Base-by-base conservation (phyloP, 768 basidiomycete genomes). In the Pleurotus tuoliensis region DNA sequence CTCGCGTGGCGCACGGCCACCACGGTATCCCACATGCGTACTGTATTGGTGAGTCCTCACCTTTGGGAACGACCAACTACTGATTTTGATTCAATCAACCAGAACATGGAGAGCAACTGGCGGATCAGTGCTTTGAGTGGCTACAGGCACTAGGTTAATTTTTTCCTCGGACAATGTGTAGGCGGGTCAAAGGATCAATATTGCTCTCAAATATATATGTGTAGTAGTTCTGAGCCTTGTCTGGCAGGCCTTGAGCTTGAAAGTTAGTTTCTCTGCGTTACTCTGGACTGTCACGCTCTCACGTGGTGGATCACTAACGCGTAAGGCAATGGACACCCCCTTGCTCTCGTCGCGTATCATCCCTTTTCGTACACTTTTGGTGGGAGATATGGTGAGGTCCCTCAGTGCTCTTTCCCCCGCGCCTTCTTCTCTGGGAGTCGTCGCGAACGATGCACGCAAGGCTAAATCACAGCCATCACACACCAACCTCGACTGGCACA, bases 1-100 rank as follows among this genome's bases (percentile, higher is more conserved):
- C 60, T 30, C 75, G 66, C 58, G 69, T 83, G 27, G 75, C 77
- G 22, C 75, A 79, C 61, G 82, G 74, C 3, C 68, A 67, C 4
- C 63, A 71, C 5, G 76, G 74, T 30, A 75, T 88, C 38, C 86
- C 85, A 2, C 90, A 91, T 66, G 82, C 84, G 13, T 91, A 90
- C 65, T 89, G 84, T 64, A 82, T 92, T 49, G 81, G 86, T 89
- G 60, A 64, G 85, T 74, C 22, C 15, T 13, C 4, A 38, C 40
- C 30, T 47, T 53, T 25, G 47, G 12, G 13, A 20, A 24, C 12
- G 24, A 24, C 22, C 15, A 47, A 1, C 24, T 7, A n/a, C 20
- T 40, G 4, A 34, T 11, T 9, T 34, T 50, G 30, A 5, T 47
- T 37, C 44, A 40, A 57, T 55, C 50, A 47, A 56, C 45, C 18